These are phyloP conservation scores for Ophiosphaerella herpotricha DNA, from an alignment of 2,329 filamentous ascomycete genomes.

Conservation along the genomic window DNA sequence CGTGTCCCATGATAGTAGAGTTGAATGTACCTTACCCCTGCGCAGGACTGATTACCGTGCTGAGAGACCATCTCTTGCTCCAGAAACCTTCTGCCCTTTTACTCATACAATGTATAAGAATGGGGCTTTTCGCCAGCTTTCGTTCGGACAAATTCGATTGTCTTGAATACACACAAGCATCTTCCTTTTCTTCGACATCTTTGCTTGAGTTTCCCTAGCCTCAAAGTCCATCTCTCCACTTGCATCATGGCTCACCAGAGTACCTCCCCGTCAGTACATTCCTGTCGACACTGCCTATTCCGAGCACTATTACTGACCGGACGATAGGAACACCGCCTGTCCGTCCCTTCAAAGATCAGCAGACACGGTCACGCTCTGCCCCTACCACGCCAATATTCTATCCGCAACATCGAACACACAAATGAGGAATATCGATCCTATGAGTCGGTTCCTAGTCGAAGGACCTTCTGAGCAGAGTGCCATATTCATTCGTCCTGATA, in stretches of 20 bases:
- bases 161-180: too few species aligned
- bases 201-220: too few species aligned
- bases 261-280: too few species aligned
- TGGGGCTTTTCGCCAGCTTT: too few species aligned
- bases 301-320: background rate
- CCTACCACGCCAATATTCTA: background rate
- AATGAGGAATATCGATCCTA: constrained; percentile 14
- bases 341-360: background rate
- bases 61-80: too few species aligned
- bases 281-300: background rate
- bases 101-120: too few species aligned
- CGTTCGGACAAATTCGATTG: too few species aligned
- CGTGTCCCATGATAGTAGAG: background rate
- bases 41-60: too few species aligned
- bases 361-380: background rate
- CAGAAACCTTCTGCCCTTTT: too few species aligned
- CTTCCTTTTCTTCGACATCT: too few species aligned
- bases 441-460: constrained; percentile 28
- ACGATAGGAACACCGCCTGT: background rate
- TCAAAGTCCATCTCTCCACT: too few species aligned
- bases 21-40: background rate
- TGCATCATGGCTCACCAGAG: background rate
- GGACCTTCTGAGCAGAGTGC: constrained; percentile 24
- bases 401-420: background rate
- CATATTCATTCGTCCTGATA: constrained; percentile 23